phyloP scores from a whole-genome alignment of 345 rosid species.

The Noccaea bulbosa region DNA sequence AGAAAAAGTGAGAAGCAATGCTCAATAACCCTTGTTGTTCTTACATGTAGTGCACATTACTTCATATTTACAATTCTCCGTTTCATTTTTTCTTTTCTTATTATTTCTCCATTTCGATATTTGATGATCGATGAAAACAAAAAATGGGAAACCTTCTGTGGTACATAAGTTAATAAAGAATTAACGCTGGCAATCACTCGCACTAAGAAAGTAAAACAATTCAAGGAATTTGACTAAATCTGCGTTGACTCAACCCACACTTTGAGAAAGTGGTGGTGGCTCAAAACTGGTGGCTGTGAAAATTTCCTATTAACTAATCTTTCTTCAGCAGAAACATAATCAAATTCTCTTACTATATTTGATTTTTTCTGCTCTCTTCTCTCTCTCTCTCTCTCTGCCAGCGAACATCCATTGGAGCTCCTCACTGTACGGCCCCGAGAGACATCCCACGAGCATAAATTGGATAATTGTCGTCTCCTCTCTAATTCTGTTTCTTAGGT shows the following conservation, averaged over 20 bases:
- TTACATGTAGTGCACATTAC: no score
- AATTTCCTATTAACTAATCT: background rate
- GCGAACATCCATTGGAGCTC: conserved; percentile 44
- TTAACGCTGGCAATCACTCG: conserved; percentile 1
- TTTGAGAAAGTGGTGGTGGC: conserved; percentile 25
- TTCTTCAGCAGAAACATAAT: background rate
- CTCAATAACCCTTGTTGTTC: no score
- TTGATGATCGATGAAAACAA: no score
- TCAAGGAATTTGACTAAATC: conserved; percentile 14
- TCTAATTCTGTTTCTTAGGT: background rate
- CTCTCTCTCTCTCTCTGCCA: conserved; percentile 49
- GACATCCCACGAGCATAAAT: conserved; percentile 20
- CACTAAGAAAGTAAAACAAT: background rate
- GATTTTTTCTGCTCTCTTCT: background rate
- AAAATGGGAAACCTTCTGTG: background rate
- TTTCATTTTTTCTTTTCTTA: no score
- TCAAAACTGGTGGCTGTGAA: conserved; percentile 43
- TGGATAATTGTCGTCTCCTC: background rate
- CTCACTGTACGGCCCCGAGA: conserved; percentile 24
- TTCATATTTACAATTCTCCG: no score
- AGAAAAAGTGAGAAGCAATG: no score
- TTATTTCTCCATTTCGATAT: no score
- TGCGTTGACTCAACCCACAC: conserved; percentile 20
- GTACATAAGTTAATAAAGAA: background rate
- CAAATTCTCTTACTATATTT: background rate